Evolutionary conservation across 768 basidiomycete genomes (phyloP), one percentile per base, ranked within the genome.

Genomic region (Boletus rufocinnamomeus): DNA sequence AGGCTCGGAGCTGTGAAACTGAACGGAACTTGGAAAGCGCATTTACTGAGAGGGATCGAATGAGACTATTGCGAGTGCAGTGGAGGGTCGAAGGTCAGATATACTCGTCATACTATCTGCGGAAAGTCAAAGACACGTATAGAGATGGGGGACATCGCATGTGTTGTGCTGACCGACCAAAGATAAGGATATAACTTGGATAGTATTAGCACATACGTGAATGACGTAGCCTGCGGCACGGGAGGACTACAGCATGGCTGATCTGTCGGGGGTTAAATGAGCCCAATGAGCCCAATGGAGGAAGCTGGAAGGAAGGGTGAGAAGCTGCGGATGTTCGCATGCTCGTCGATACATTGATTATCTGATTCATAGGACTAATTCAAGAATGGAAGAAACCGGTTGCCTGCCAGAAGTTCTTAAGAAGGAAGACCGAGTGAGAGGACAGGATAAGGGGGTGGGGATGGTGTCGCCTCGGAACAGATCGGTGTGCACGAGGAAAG

Each of bases 81-180:
- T 13, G 37, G 51, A 7, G 35, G 16, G 13, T 25, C 23, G n/a
- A 35, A 11, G 35, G 25, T n/a, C 28, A 30, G 6, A 21, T 17
- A 21, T 4, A 16, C 21, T 25, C 41, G 23, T 10, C 21, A 45
- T 35, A 57, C 48, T 44, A 25, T 23, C 28, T 21, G 37, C 27
- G 37, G n/a, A 43, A 50, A 56, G 59, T 50, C 56, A 58, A 54
- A 62, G 47, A 54, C 57, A 62, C 57, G 56, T 60, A 49, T 3
- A 2, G 6, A 7, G 16, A 40, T 23, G 40, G 6, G 32, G 11
- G n/a, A 23, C 7, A 21, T 28, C 28, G 28, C 47, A 52, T 37
- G 54, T 38, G 37, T 38, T 28, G 34, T 54, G 25, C 27, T 51
- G 47, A 50, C 25, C 27, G 48, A 28, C 13, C 44, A 28, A 17